Conservation (phyloP, 108 stramenopile species). For the Conticribra guillardii region DNA sequence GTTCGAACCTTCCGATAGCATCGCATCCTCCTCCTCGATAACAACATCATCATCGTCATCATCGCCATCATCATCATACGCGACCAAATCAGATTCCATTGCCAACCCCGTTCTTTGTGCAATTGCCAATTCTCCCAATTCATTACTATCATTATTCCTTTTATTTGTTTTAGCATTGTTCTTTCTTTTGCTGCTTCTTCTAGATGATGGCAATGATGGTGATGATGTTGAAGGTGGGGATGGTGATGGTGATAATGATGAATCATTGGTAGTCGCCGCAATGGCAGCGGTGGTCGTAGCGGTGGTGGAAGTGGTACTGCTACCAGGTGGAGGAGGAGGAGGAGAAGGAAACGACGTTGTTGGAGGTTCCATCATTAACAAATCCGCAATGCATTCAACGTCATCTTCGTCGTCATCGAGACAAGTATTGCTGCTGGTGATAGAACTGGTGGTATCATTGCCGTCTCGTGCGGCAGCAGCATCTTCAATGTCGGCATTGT, state of each 20-base stretch:
- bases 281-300: too few relatives aligned
- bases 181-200: not conserved
- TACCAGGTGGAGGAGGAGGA: not conserved
- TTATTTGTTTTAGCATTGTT: not conserved
- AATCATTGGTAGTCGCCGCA: too few relatives aligned
- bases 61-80: not conserved
- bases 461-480: too few relatives aligned
- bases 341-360: not conserved
- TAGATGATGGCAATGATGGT: not conserved
- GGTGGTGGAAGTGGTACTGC: not conserved
- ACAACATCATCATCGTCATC: not conserved
- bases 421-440: too few relatives aligned
- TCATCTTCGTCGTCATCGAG: constrained; percentile 7
- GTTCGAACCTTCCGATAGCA: not conserved
- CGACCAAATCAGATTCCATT: not conserved
- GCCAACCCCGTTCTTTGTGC: not conserved
- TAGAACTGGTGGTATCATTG: not conserved
- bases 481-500: too few relatives aligned
- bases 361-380: constrained; percentile 15
- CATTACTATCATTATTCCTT: not conserved
- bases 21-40: not conserved
- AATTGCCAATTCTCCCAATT: not conserved
- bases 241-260: not conserved
- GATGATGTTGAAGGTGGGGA: not conserved
- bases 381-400: constrained; percentile 16